phyloP scores from a whole-genome alignment of 1,139 yeast genomes.

The Geotrichum histeridarum region DNA sequence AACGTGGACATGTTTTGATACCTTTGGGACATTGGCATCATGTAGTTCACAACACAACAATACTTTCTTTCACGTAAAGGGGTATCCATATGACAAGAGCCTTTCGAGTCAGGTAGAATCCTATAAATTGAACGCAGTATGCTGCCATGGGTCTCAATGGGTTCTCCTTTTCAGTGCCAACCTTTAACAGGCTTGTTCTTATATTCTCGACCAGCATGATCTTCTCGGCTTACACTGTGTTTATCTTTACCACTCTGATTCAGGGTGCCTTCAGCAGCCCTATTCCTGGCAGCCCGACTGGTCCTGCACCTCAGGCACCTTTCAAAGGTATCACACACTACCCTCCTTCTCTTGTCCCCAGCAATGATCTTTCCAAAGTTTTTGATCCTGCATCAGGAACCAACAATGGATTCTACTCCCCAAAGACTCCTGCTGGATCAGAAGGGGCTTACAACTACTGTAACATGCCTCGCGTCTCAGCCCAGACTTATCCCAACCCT shows the following conservation, averaged over 20 bases:
- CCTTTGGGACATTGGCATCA: too few species aligned
- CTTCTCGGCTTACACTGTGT: neutral
- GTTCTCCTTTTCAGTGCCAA: too few species aligned
- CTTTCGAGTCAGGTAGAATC: too few species aligned
- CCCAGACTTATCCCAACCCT: conserved; percentile 32
- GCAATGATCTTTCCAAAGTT: neutral
- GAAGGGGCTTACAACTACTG: conserved; percentile 41
- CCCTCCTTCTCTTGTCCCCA: neutral
- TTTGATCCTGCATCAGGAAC: conserved; percentile 20
- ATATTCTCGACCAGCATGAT: neutral
- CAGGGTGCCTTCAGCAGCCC: neutral
- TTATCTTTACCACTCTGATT: neutral
- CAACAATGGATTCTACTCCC: conserved; percentile 32
- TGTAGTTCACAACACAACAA: too few species aligned
- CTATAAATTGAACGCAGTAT: too few species aligned
- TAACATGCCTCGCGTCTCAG: conserved; percentile 40
- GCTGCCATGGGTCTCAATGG: too few species aligned
- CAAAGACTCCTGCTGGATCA: conserved; percentile 29
- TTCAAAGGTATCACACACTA: neutral
- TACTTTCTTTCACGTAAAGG: too few species aligned
- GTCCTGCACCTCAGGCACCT: neutral
- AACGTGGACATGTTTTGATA: too few species aligned
- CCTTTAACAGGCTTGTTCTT: neutral
- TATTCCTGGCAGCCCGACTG: neutral
- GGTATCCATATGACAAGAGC: too few species aligned